phyloP scores from a whole-genome alignment of 1,284 basidiomycete species.

The Fomitopsis palustris region DNA sequence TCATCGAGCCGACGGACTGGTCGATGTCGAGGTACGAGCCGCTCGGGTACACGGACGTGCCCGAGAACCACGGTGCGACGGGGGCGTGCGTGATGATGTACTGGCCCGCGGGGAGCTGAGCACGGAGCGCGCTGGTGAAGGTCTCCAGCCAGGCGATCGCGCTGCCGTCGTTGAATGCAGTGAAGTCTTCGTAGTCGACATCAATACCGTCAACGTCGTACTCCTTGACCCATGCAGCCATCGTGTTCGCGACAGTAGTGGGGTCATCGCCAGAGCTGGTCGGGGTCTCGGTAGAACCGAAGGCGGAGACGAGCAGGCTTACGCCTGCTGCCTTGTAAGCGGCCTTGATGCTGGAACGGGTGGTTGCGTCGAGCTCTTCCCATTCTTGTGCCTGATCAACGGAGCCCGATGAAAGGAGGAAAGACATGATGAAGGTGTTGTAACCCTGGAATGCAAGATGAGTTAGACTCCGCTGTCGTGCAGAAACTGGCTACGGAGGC shows the following conservation, averaged over 20 bases:
- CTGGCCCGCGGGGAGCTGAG: constrained; percentile 30
- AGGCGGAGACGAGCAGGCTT: constrained; percentile 45
- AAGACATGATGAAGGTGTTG: constrained; percentile 45
- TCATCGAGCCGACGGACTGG: constrained; percentile 45
- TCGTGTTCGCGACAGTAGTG: constrained; percentile 37
- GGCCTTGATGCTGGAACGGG: constrained; percentile 35
- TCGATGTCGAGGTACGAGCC: constrained; percentile 62
- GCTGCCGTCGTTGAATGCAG: constrained; percentile 38
- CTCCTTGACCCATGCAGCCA: constrained; percentile 47
- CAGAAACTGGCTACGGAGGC: neutral
- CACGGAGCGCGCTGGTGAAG: constrained; percentile 39
- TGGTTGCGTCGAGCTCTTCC: constrained; percentile 29
- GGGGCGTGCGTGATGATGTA: constrained; percentile 39
- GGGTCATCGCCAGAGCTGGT: constrained; percentile 41
- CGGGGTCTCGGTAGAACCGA: constrained; percentile 49
- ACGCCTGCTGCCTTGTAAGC: constrained; percentile 44
- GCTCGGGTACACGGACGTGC: constrained; percentile 40
- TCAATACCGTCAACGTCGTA: constrained; percentile 54
- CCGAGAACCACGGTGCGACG: constrained; percentile 56
- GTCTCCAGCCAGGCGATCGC: constrained; percentile 40
- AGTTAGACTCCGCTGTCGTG: neutral
- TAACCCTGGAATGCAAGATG: constrained; percentile 31
- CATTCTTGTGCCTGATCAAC: constrained; percentile 43
- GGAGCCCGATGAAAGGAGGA: constrained; percentile 39
- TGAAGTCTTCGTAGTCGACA: constrained; percentile 57